These are phyloP conservation scores for Didymella pinodella DNA, from an alignment of 2,329 filamentous ascomycete genomes.

Conservation along the genomic window DNA sequence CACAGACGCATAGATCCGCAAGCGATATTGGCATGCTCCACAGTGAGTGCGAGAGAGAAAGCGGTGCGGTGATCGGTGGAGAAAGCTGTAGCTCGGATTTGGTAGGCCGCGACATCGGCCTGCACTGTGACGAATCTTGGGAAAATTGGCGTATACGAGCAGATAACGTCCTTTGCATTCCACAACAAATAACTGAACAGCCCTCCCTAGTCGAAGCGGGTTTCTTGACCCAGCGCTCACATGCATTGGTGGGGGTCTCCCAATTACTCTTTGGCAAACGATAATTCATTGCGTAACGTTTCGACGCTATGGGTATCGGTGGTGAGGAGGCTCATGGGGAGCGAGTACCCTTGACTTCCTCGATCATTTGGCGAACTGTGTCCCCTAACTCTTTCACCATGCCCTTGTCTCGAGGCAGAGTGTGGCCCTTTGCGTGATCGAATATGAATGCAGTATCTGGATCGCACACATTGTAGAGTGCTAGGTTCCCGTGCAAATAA, in stretches of 20 bases:
- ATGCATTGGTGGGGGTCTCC: not conserved
- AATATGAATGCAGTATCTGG: constrained; percentile 67
- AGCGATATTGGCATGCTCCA: not conserved
- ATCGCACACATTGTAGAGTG: constrained; percentile 69
- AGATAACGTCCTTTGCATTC: not conserved
- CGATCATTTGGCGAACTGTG: constrained; percentile 38
- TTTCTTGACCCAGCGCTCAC: not conserved
- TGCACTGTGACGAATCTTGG: not conserved
- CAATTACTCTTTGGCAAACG: not conserved
- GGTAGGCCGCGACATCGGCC: not conserved
- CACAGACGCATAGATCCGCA: not conserved
- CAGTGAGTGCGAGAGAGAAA: not conserved
- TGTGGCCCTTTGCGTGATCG: constrained; percentile 71
- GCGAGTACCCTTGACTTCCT: constrained; percentile 25
- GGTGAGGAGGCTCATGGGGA: not conserved
- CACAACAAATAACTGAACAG: not conserved
- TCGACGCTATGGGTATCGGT: no score
- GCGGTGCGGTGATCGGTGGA: not conserved
- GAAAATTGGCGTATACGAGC: not conserved
- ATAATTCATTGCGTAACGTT: not conserved
- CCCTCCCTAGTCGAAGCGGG: not conserved
- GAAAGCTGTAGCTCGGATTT: not conserved
- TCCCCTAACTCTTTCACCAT: constrained; percentile 44
- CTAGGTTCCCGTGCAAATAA: constrained; percentile 67
- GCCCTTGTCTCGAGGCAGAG: constrained; percentile 57